Evolutionary conservation across 1,139 yeast genomes (phyloP).

Genomic region (Taphrina wiesneri): DNA sequence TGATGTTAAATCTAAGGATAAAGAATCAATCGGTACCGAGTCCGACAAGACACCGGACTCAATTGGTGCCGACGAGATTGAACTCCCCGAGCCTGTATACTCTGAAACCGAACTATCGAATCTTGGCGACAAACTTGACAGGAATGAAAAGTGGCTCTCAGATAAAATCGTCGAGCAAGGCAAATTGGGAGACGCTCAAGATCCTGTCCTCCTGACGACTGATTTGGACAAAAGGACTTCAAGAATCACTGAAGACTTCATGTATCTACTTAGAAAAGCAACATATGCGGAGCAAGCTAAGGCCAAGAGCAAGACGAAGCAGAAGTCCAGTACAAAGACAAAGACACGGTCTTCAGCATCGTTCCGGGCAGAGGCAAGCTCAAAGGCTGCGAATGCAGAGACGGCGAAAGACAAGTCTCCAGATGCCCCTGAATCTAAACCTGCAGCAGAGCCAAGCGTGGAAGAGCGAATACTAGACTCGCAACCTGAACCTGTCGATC

Average conservation of each 20-base stretch:
- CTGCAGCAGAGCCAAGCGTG: not conserved
- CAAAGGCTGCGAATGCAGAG: not conserved
- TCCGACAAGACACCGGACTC: not conserved
- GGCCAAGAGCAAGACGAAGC: constrained; percentile 1
- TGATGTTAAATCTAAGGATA: not conserved
- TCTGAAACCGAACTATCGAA: constrained; percentile 25
- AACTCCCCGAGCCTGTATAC: constrained; percentile 34
- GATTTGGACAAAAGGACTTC: constrained; percentile 6
- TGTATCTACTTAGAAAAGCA: not conserved
- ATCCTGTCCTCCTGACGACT: constrained; percentile 14
- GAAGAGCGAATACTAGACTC: not conserved
- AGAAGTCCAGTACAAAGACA: not conserved
- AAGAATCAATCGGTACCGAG: not conserved
- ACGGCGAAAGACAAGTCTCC: not conserved
- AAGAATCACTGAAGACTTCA: constrained; percentile 17
- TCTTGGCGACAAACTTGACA: constrained; percentile 20
- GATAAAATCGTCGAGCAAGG: constrained; percentile 33
- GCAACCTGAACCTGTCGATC: not conserved
- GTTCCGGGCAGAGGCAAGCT: not conserved
- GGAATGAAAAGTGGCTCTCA: constrained; percentile 35
- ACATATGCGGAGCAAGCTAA: constrained; percentile 14
- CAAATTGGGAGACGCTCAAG: constrained; percentile 21
- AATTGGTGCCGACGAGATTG: not conserved
- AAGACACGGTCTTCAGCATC: not conserved
- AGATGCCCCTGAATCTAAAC: not conserved